Conservation (phyloP, 768 basidiomycete species). For the Calocybe gangraenosa region DNA sequence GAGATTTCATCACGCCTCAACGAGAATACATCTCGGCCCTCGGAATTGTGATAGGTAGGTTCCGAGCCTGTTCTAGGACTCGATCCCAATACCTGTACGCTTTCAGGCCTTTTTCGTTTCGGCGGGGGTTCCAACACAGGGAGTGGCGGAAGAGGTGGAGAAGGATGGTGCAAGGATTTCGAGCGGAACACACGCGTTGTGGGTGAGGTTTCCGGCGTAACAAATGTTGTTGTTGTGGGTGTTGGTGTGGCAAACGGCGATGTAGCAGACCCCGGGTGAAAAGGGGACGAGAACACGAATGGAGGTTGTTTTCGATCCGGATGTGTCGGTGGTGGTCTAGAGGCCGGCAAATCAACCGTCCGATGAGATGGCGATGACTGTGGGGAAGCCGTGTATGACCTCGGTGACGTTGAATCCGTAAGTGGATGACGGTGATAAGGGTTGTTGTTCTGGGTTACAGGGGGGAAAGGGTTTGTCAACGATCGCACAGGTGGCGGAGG, state of each 20-base stretch:
- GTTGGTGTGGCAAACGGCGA: constrained; percentile 3
- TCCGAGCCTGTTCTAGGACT: no score
- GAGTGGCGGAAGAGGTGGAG: constrained; percentile 24
- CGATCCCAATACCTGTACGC: constrained; percentile 43
- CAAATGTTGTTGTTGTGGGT: constrained; percentile 10
- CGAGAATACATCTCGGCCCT: neutral
- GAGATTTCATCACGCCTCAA: neutral
- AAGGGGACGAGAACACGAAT: constrained; percentile 8
- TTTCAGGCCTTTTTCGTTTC: constrained; percentile 57
- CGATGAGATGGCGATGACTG: constrained; percentile 24
- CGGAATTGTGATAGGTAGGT: neutral
- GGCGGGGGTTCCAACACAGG: constrained; percentile 35
- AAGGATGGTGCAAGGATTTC: constrained; percentile 49
- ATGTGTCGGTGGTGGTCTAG: constrained; percentile 40
- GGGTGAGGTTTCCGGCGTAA: constrained; percentile 21
- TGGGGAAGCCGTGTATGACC: constrained; percentile 20
- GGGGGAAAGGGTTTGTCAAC: constrained; percentile 8
- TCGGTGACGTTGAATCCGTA: neutral
- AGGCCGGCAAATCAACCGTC: constrained; percentile 22
- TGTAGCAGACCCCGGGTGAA: neutral
- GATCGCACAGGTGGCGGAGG: constrained; percentile 6
- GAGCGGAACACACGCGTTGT: constrained; percentile 43
- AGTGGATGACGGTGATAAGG: constrained; percentile 10
- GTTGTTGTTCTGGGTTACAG: constrained; percentile 7
- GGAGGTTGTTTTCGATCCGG: constrained; percentile 42